These are phyloP conservation scores for Capronia epimyces DNA, from an alignment of 2,329 filamentous ascomycete species.

Conservation along the genomic window DNA sequence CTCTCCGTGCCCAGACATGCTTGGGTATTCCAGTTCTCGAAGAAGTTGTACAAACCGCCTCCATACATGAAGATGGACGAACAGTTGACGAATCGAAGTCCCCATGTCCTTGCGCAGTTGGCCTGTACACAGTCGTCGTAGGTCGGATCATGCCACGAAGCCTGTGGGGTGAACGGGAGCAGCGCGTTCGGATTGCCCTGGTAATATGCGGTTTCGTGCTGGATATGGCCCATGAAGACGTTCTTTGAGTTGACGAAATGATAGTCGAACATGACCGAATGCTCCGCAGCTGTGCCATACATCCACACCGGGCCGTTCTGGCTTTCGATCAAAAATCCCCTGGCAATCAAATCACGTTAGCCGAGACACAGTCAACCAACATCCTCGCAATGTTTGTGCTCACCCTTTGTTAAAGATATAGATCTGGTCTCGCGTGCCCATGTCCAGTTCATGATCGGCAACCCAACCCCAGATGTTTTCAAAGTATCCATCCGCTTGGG, in stretches of 20 bases:
- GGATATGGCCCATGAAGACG: conserved; percentile 59
- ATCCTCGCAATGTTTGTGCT: conserved; percentile 17
- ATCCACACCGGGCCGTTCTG: conserved; percentile 49
- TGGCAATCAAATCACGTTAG: conserved; percentile 29
- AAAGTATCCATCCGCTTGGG: conserved; percentile 42
- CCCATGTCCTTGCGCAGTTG: conserved; percentile 52
- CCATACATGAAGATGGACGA: conserved; percentile 56
- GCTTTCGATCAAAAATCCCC: conserved; percentile 40
- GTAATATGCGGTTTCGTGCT: conserved; percentile 68
- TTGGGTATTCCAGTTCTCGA: conserved; percentile 45
- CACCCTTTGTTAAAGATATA: conserved; percentile 54
- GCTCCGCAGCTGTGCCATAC: conserved; percentile 61
- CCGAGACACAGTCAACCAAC: neutral
- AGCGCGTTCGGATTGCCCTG: conserved; percentile 59
- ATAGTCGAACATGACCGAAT: conserved; percentile 66
- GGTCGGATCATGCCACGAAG: conserved; percentile 47
- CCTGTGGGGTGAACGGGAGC: conserved; percentile 49
- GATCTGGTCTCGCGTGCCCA: conserved; percentile 51
- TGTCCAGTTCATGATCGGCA: conserved; percentile 35
- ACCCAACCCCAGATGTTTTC: conserved; percentile 36
- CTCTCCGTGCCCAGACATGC: conserved; percentile 34
- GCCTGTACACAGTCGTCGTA: conserved; percentile 43
- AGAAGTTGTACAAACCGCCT: conserved; percentile 61
- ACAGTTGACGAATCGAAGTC: conserved; percentile 55
- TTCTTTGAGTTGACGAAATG: conserved; percentile 57